A percentile compares a stretch with the other conserved stretches of the same genome.
These are phyloP conservation scores for Xanthoceras sorbifolium DNA, from an alignment of 345 rosid genomes.

Conservation along the genomic window DNA sequence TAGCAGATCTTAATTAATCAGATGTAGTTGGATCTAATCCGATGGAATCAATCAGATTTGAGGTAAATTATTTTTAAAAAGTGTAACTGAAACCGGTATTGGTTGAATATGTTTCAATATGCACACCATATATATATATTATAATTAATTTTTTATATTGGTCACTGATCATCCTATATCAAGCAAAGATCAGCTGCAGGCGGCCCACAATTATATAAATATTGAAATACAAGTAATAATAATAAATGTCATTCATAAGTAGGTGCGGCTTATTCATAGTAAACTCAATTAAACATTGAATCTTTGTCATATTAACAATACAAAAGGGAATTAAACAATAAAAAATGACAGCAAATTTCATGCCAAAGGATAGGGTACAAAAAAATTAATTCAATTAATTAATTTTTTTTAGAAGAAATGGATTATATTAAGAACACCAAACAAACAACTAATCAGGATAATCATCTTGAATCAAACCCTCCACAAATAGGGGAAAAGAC, in stretches of 20 bases:
- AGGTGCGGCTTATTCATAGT: background rate
- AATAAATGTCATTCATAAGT: background rate
- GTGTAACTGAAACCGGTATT: background rate
- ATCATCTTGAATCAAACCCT: no score
- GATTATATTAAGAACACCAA: no score
- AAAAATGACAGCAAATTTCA: no score
- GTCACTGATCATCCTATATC: background rate
- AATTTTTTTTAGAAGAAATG: no score
- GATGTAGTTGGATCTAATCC: slow-evolving; percentile 9
- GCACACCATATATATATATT: background rate
- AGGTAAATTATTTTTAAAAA: background rate
- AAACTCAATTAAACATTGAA: background rate
- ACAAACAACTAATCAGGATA: no score
- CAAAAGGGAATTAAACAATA: background rate
- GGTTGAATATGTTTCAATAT: background rate
- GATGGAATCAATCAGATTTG: background rate
- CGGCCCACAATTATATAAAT: background rate
- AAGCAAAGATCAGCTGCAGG: background rate
- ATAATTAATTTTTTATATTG: background rate
- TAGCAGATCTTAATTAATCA: background rate
- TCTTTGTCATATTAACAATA: background rate
- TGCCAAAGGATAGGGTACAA: no score
- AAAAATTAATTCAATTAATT: no score
- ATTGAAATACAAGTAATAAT: background rate
- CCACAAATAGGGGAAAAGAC: no score